Percentiles rank a stretch among this genome's conserved stretches.
Conservation (phyloP, 2,329 filamentous ascomycete species). For the Alternaria dauci region DNA sequence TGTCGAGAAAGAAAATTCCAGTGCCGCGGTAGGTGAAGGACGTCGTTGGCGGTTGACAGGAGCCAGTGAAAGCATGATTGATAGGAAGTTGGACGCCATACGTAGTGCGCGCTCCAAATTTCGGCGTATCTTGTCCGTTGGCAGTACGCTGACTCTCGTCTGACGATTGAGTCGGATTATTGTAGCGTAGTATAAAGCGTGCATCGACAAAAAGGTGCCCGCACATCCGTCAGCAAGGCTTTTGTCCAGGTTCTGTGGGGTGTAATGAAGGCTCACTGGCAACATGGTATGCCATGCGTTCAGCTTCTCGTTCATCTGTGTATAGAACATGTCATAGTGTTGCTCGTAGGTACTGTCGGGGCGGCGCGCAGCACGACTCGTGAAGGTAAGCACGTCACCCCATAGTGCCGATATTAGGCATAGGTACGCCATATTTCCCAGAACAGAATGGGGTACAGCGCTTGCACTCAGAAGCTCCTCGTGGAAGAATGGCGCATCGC, state of each 20-base stretch:
- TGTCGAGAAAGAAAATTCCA: constrained; percentile 56
- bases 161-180: constrained; percentile 72
- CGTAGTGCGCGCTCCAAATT: constrained; percentile 44
- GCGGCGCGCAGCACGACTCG: constrained; percentile 62
- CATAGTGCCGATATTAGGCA: constrained; percentile 71
- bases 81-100: constrained; percentile 41
- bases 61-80: constrained; percentile 46
- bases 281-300: constrained; percentile 67
- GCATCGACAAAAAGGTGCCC: constrained; percentile 69
- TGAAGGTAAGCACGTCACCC: constrained; percentile 69
- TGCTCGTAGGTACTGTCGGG: constrained; percentile 54
- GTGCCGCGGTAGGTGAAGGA: constrained; percentile 30
- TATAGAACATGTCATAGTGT: constrained; percentile 62
- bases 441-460: constrained; percentile 42
- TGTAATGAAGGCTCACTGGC: constrained; percentile 64
- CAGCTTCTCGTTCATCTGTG: constrained; percentile 61
- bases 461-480: constrained; percentile 56
- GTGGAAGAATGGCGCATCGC: constrained; percentile 68
- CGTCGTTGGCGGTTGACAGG: constrained; percentile 38
- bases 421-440: constrained; percentile 66
- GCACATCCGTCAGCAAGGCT: constrained; percentile 63
- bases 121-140: constrained; percentile 39
- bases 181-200: constrained; percentile 71
- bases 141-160: constrained; percentile 43
- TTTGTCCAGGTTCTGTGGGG: constrained; percentile 64